These are phyloP conservation scores for Aspergillus bombycis DNA, from an alignment of 2,329 filamentous ascomycete species.

Conservation along the genomic window DNA sequence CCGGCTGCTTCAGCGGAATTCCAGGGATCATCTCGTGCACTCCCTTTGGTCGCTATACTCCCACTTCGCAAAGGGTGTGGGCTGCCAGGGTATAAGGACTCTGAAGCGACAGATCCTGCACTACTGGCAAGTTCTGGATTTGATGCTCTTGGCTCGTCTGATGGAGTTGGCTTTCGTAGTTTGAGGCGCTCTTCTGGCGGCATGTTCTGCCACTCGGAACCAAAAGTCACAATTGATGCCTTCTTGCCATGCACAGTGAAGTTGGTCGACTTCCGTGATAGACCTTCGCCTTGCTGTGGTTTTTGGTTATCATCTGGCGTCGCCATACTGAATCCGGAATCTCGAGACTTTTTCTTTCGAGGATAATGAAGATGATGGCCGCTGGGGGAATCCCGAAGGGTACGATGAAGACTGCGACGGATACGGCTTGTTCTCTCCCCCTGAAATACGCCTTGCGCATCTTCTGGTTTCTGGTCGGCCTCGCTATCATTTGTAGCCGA, in stretches of 20 bases:
- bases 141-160: conserved; percentile 41
- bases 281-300: conserved; percentile 62
- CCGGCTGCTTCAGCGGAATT: conserved; percentile 29
- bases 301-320: conserved; percentile 54
- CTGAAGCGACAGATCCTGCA: conserved; percentile 32
- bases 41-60: conserved; percentile 68
- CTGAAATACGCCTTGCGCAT: conserved; percentile 42
- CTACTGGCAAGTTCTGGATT: conserved; percentile 35
- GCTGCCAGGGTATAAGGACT: conserved; percentile 44
- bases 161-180: conserved; percentile 56
- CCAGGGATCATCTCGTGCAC: conserved; percentile 37
- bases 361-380: conserved; percentile 61
- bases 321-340: conserved; percentile 65
- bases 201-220: conserved; percentile 82
- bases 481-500: conserved; percentile 48
- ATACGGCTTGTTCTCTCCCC: conserved; percentile 66
- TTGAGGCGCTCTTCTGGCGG: conserved; percentile 73
- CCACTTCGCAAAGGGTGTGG: conserved; percentile 66
- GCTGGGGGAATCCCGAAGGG: conserved; percentile 77
- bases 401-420: conserved; percentile 85
- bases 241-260: conserved; percentile 99
- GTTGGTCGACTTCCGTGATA: conserved; percentile 79
- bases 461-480: conserved; percentile 43
- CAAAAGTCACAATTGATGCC: conserved; percentile 94
- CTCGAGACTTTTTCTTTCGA: conserved; percentile 75